Evolutionary conservation across 1,284 basidiomycete species (phyloP).

Genomic region (Tylopilus sp.): DNA sequence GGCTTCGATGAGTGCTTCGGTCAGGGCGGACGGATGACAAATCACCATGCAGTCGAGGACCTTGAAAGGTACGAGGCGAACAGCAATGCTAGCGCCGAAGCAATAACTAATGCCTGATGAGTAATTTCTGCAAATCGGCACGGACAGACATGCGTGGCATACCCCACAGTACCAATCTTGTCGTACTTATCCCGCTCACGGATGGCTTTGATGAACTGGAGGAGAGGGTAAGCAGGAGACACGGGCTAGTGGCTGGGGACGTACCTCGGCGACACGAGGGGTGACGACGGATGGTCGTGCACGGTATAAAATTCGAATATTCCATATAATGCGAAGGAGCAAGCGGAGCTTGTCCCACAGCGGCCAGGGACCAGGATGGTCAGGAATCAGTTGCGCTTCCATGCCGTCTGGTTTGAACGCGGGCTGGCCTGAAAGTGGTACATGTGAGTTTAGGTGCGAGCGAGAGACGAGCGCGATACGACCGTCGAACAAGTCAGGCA

Average conservation of each 20-base stretch:
- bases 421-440: constrained; percentile 38
- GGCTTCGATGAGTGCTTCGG: constrained; percentile 15
- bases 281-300: constrained; percentile 43
- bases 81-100: constrained; percentile 37
- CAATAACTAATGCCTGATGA: constrained; percentile 37
- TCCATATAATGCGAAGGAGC: constrained; percentile 30
- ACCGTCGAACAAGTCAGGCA: constrained; percentile 53
- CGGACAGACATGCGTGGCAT: constrained; percentile 9
- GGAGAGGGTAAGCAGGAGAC: background rate
- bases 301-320: constrained; percentile 34
- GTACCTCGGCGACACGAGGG: constrained; percentile 33
- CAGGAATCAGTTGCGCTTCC: constrained; percentile 34
- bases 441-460: background rate
- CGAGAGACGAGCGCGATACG: background rate
- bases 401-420: constrained; percentile 37
- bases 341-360: constrained; percentile 34
- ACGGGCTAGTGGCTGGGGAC: constrained; percentile 1
- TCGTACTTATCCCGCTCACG: constrained; percentile 35
- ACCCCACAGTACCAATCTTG: constrained; percentile 43
- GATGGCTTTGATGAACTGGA: constrained; percentile 33
- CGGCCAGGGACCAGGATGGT: constrained; percentile 39
- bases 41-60: constrained; percentile 39
- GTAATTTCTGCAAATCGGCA: background rate
- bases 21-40: constrained; percentile 40
- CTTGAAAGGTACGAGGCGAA: constrained; percentile 26